A percentile compares a stretch with the other conserved stretches of the same genome.
Evolutionary conservation across 805 yeast genomes (phyloP).

Genomic region (Yamadazyma sp.): DNA sequence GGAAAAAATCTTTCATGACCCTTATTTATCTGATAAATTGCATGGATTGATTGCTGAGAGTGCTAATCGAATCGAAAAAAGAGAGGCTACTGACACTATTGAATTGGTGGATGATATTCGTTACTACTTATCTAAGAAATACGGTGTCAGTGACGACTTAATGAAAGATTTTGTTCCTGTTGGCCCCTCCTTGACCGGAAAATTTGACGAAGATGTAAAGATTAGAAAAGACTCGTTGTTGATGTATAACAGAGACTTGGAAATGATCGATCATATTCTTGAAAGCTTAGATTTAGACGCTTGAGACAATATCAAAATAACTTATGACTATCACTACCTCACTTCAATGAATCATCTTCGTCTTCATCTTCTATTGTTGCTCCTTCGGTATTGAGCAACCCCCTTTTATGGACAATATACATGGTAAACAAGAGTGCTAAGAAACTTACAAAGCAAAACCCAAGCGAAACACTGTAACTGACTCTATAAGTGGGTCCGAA

Average conservation of each 20-base stretch:
- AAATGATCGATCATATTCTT: constrained; percentile 28
- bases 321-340: not conserved
- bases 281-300: constrained; percentile 32
- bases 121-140: constrained; percentile 51
- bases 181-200: constrained; percentile 16
- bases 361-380: constrained; percentile 7
- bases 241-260: constrained; percentile 27
- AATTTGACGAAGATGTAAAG: constrained; percentile 13
- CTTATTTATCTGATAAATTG: constrained; percentile 28
- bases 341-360: not conserved
- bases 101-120: constrained; percentile 78
- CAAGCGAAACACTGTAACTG: constrained; percentile 16
- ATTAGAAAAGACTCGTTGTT: constrained; percentile 9
- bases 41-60: constrained; percentile 34
- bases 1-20: constrained; percentile 27
- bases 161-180: constrained; percentile 25
- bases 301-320: constrained; percentile 9
- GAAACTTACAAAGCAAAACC: constrained; percentile 12
- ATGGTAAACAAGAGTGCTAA: constrained; percentile 13
- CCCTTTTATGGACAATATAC: constrained; percentile 15
- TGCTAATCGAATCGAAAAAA: constrained; percentile 53
- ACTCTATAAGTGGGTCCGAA: constrained; percentile 17
- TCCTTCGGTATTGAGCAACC: constrained; percentile 17
- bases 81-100: constrained; percentile 78
- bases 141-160: constrained; percentile 28